Conservation (phyloP, 2,329 filamentous ascomycete genomes). For the Aureobasidium sp. region DNA sequence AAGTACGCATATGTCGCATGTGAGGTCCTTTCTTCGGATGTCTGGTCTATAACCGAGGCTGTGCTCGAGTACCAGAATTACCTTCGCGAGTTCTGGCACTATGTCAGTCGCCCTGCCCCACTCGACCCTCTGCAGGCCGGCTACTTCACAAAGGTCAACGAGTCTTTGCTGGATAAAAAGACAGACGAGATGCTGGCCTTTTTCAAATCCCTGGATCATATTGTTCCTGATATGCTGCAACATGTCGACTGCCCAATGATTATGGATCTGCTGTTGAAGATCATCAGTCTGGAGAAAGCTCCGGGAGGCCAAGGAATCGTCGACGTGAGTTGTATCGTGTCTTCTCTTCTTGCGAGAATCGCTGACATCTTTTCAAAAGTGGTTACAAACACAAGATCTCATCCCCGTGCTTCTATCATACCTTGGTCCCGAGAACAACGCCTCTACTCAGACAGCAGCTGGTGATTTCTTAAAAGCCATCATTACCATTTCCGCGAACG, state of each 20-base stretch:
- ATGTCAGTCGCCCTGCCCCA: constrained; percentile 73
- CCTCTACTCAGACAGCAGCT: constrained; percentile 89
- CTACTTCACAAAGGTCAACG: constrained; percentile 98
- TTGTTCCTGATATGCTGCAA: constrained; percentile 76
- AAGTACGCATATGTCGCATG: constrained; percentile 91
- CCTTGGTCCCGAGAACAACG: constrained; percentile 74
- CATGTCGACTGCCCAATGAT: constrained; percentile 98
- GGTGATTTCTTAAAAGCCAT: constrained; percentile 98
- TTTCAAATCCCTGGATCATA: constrained; percentile 73
- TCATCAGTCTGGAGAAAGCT: constrained; percentile 89
- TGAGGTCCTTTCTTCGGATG: constrained; percentile 89
- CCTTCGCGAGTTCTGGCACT: constrained; percentile 82
- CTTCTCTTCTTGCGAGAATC: not conserved
- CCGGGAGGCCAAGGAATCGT: constrained; percentile 89
- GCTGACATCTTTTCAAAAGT: constrained; percentile 44
- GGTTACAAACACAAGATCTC: constrained; percentile 83
- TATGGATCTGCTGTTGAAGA: constrained; percentile 94
- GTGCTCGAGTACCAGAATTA: constrained; percentile 76
- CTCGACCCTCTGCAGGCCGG: constrained; percentile 90
- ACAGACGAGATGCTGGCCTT: constrained; percentile 94
- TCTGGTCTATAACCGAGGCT: constrained; percentile 93
- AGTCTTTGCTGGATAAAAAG: constrained; percentile 95
- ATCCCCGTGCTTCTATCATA: constrained; percentile 83
- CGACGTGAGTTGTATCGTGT: constrained; percentile 56
- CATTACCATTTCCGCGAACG: constrained; percentile 97